Conservation (phyloP, 768 basidiomycete genomes). For the Tephrocybe sp. region DNA sequence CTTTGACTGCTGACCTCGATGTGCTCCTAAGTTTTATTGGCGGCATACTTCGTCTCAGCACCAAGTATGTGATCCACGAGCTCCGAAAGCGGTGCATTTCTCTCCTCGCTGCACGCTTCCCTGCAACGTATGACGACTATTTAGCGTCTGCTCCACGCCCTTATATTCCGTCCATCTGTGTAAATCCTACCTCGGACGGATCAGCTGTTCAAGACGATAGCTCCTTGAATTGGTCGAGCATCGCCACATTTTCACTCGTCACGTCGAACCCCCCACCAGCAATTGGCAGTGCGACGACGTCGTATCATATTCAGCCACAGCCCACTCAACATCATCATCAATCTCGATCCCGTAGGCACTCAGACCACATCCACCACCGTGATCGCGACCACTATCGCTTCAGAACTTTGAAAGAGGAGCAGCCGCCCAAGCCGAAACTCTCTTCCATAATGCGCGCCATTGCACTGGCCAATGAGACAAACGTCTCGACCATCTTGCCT, state of each 20-base stretch:
- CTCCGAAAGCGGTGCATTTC: slow-evolving; percentile 53
- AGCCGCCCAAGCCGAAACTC: slow-evolving; percentile 30
- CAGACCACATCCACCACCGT: background rate
- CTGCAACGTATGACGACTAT: slow-evolving; percentile 38
- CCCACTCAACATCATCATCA: slow-evolving; percentile 1
- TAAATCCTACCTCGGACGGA: background rate
- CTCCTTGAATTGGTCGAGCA: slow-evolving; percentile 5
- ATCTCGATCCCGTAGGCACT: slow-evolving; percentile 2
- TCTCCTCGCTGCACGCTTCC: slow-evolving; percentile 43
- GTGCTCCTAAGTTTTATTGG: slow-evolving; percentile 45
- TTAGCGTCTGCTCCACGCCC: slow-evolving; percentile 22
- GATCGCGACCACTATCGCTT: slow-evolving; percentile 9
- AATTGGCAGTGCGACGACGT: background rate
- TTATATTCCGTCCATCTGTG: slow-evolving; percentile 2
- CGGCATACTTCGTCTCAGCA: slow-evolving; percentile 58
- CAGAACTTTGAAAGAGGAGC: slow-evolving; percentile 7
- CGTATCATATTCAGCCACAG: background rate
- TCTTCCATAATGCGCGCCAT: slow-evolving; percentile 45
- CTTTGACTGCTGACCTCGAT: slow-evolving; percentile 38
- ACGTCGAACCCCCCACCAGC: background rate
- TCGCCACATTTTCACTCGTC: slow-evolving; percentile 2
- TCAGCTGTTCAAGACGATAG: slow-evolving; percentile 5
- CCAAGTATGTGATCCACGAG: slow-evolving; percentile 57
- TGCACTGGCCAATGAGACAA: slow-evolving; percentile 39
- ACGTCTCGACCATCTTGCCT: slow-evolving; percentile 39